A percentile compares a stretch with the other conserved stretches of the same genome.
Evolutionary conservation across 2,329 filamentous ascomycete genomes (phyloP).

Genomic region (Xylariaceae sp.): DNA sequence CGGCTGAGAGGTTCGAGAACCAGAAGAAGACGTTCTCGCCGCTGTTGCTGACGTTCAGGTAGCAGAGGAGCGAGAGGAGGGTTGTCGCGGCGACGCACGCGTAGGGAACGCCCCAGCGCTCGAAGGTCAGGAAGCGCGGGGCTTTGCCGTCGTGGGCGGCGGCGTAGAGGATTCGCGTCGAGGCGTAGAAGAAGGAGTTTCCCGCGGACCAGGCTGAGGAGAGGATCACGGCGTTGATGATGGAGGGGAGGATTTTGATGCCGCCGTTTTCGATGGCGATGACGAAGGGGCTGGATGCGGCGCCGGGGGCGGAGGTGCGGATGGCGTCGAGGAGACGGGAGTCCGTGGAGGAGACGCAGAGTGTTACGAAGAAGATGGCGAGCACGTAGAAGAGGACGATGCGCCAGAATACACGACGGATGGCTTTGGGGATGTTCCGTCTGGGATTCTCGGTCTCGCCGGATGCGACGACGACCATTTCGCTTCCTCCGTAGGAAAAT

Average conservation of each 20-base stretch:
- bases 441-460: constrained; percentile 59
- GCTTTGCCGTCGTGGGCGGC: constrained; percentile 52
- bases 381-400: constrained; percentile 62
- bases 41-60: constrained; percentile 55
- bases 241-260: constrained; percentile 53
- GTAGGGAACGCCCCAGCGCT: constrained; percentile 53
- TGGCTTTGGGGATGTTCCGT: constrained; percentile 57
- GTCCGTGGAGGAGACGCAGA: constrained; percentile 34
- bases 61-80: constrained; percentile 57
- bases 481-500: constrained; percentile 45
- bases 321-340: constrained; percentile 31
- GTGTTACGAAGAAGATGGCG: constrained; percentile 47
- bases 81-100: constrained; percentile 55
- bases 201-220: constrained; percentile 35
- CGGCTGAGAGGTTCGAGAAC: constrained; percentile 54
- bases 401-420: constrained; percentile 63
- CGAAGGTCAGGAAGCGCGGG: constrained; percentile 45
- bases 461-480: constrained; percentile 41
- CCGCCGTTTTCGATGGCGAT: constrained; percentile 58
- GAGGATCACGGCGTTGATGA: constrained; percentile 64
- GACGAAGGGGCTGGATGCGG: constrained; percentile 53
- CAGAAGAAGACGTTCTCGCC: constrained; percentile 38
- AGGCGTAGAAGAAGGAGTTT: constrained; percentile 33
- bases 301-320: constrained; percentile 25
- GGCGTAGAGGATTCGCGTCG: constrained; percentile 31